Percentiles rank a stretch among this genome's conserved stretches.
phyloP scores from a whole-genome alignment of 2,329 filamentous ascomycete genomes.

The Leptographium lundbergii region DNA sequence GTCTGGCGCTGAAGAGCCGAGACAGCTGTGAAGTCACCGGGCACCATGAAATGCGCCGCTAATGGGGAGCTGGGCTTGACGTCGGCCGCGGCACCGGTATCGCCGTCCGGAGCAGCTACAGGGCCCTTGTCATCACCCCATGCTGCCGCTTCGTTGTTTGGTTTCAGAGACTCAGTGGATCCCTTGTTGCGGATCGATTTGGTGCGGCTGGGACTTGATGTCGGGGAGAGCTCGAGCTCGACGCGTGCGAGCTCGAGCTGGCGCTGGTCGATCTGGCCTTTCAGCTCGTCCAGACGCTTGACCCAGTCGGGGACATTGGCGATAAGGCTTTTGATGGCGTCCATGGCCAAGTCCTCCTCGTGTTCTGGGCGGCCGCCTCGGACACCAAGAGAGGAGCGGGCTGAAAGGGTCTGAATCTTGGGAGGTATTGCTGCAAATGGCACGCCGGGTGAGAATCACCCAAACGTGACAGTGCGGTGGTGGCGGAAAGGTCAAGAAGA shows the following conservation, averaged over 20 bases:
- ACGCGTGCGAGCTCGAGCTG: slow-evolving; percentile 42
- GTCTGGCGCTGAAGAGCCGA: slow-evolving; percentile 8
- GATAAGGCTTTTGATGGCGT: slow-evolving; percentile 41
- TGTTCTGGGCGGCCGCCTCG: neutral
- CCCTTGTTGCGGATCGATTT: slow-evolving; percentile 17
- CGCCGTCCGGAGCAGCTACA: neutral
- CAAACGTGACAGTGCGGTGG: neutral
- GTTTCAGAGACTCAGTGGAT: slow-evolving; percentile 16
- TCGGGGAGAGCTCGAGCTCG: slow-evolving; percentile 17
- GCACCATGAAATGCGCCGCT: slow-evolving; percentile 9
- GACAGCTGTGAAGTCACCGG: neutral
- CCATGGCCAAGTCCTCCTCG: slow-evolving; percentile 27
- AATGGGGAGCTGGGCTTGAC: slow-evolving; percentile 1
- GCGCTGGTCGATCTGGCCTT: slow-evolving; percentile 46
- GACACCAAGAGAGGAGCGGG: neutral
- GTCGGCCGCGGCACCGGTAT: neutral
- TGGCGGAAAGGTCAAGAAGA: neutral
- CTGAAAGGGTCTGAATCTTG: neutral
- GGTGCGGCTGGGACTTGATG: slow-evolving; percentile 7
- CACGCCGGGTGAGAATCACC: neutral
- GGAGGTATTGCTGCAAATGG: too few relatives aligned
- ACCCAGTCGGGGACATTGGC: slow-evolving; percentile 49
- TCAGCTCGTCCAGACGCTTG: slow-evolving; percentile 45
- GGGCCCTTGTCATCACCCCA: neutral
- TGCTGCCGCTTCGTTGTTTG: slow-evolving; percentile 12